phyloP scores from a whole-genome alignment of 176 grass and related monocot species.

The Tillandsia leiboldiana region DNA sequence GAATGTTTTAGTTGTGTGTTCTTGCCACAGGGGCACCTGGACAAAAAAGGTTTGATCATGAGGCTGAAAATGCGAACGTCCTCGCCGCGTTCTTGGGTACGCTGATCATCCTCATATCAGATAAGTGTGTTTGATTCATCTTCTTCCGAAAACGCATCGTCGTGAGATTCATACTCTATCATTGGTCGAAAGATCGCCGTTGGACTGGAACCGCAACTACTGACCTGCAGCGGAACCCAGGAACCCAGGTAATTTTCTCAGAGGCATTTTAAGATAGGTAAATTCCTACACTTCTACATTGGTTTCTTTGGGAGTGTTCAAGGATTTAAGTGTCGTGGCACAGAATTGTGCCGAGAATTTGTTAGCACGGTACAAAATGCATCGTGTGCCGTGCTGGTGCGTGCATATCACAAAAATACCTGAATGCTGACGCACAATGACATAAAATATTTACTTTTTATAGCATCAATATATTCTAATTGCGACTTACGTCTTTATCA shows the following conservation, averaged over 20 bases:
- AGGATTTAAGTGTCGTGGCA: too few relatives aligned
- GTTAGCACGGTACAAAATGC: too few relatives aligned
- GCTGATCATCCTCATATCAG: conserved; percentile 57
- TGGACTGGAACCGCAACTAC: conserved; percentile 52
- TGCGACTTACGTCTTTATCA: too few relatives aligned
- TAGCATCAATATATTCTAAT: too few relatives aligned
- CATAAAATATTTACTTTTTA: too few relatives aligned
- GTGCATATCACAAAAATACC: too few relatives aligned
- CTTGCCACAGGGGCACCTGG: conserved; percentile 60
- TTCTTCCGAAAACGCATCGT: conserved; percentile 50
- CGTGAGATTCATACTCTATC: conserved; percentile 58
- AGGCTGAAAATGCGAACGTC: conserved; percentile 62
- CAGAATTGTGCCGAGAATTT: too few relatives aligned
- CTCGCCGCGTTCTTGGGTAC: conserved; percentile 58
- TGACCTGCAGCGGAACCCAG: conserved; percentile 54
- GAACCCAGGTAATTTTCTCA: conserved; percentile 46
- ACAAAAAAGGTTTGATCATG: conserved; percentile 33
- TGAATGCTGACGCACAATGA: too few relatives aligned
- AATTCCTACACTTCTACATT: too few relatives aligned
- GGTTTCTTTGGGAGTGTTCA: too few relatives aligned
- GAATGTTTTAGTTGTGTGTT: conserved; percentile 38
- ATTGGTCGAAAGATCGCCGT: conserved; percentile 52
- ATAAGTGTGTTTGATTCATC: conserved; percentile 58
- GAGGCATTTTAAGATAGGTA: too few relatives aligned
- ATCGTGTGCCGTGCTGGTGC: too few relatives aligned